Percentiles rank a stretch among this genome's conserved stretches.
Conservation (phyloP, 176 grass and related monocot genomes). For the Pontederia paniculata region DNA sequence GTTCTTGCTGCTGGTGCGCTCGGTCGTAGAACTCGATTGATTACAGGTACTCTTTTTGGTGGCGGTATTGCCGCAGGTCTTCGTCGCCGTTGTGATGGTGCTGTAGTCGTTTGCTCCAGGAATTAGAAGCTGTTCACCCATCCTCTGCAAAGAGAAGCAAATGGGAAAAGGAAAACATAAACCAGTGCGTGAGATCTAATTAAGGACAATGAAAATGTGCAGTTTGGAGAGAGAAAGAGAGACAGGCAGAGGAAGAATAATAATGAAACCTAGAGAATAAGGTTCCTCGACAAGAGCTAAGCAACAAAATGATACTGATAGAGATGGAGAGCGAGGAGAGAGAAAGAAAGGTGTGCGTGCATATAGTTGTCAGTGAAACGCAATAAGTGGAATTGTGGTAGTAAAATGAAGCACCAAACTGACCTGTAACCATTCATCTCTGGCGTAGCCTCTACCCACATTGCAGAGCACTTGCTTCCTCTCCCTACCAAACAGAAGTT, state of each 20-base stretch:
- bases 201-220: neutral
- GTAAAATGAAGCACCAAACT: neutral
- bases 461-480: too few species aligned
- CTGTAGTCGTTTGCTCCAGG: neutral
- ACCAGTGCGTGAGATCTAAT: neutral
- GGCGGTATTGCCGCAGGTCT: neutral
- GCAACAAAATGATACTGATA: slow-evolving; percentile 11
- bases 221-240: neutral
- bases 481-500: too few species aligned
- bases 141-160: slow-evolving; percentile 7
- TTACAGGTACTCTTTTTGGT: neutral
- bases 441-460: too few species aligned
- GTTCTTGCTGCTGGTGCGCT: neutral
- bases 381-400: slow-evolving; percentile 2
- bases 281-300: slow-evolving; percentile 21
- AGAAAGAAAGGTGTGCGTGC: neutral
- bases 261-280: slow-evolving; percentile 10
- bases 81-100: neutral
- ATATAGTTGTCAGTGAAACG: neutral
- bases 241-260: too few species aligned
- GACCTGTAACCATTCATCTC: too few species aligned
- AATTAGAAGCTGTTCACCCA: neutral
- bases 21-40: too few species aligned
- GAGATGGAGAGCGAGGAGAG: neutral
- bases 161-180: too few species aligned